Conservation (phyloP, 2,329 filamentous ascomycete genomes). For the Sarocladium kiliense region DNA sequence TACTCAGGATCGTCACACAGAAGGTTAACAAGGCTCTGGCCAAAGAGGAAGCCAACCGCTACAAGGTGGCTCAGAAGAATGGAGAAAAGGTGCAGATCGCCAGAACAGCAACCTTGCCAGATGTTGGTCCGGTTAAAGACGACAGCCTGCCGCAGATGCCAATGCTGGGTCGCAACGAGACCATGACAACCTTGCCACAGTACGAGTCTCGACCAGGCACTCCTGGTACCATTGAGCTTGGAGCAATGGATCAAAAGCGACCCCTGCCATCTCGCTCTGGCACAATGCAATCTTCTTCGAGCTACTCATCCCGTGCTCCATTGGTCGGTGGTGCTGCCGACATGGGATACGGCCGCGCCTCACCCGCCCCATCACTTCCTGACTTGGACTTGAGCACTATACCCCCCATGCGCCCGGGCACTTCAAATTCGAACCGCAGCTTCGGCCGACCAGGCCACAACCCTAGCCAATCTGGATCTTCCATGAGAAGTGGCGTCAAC, state of each 20-base stretch:
- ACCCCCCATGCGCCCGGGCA: slow-evolving; percentile 28
- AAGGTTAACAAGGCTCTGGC: slow-evolving; percentile 87
- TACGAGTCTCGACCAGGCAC: slow-evolving; percentile 58
- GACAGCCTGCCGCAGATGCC: slow-evolving; percentile 55
- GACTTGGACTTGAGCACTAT: slow-evolving; percentile 17
- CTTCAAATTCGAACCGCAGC: slow-evolving; percentile 29
- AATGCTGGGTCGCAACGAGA: slow-evolving; percentile 54
- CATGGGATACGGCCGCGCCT: slow-evolving; percentile 49
- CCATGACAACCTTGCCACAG: slow-evolving; percentile 54
- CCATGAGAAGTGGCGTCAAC: background rate
- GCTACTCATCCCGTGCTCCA: slow-evolving; percentile 59
- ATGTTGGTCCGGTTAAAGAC: slow-evolving; percentile 28
- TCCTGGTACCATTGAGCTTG: slow-evolving; percentile 47
- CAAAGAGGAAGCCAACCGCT: slow-evolving; percentile 63
- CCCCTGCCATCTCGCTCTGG: slow-evolving; percentile 40
- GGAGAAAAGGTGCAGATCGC: slow-evolving; percentile 44
- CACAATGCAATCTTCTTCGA: slow-evolving; percentile 55
- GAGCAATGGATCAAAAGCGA: slow-evolving; percentile 45
- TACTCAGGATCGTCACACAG: slow-evolving; percentile 76
- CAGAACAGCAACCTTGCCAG: slow-evolving; percentile 64
- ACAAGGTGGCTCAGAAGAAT: slow-evolving; percentile 46
- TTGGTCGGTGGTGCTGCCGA: slow-evolving; percentile 54
- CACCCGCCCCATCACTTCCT: slow-evolving; percentile 31
- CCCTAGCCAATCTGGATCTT: slow-evolving; percentile 1
- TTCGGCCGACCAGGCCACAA: slow-evolving; percentile 15